These are phyloP conservation scores for Myxozyma vanderwaltii DNA, from an alignment of 805 yeast species.

Conservation along the genomic window DNA sequence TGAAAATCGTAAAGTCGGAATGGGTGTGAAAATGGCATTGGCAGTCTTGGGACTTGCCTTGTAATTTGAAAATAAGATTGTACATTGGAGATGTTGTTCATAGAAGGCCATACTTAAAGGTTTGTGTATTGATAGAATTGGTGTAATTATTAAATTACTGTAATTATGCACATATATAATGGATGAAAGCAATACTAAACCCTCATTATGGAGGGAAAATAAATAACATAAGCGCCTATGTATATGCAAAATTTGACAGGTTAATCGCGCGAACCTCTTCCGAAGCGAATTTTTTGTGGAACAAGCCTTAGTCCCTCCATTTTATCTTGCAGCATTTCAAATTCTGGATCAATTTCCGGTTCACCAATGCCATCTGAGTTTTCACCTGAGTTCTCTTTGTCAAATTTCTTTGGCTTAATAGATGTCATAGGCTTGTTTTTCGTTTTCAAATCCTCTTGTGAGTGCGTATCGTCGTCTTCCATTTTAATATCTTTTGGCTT, in stretches of 20 bases:
- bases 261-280: constrained; percentile 5
- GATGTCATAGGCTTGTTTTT: not conserved
- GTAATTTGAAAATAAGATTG: too few species aligned
- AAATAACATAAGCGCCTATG: not conserved
- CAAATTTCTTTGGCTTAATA: not conserved
- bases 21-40: constrained; percentile 62
- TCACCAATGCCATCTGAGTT: constrained; percentile 2
- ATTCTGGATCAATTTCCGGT: constrained; percentile 15
- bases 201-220: too few species aligned
- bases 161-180: too few species aligned
- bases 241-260: not conserved
- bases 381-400: not conserved
- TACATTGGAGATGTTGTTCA: too few species aligned
- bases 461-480: not conserved
- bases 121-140: too few species aligned
- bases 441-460: too few species aligned
- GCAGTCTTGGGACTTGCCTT: constrained; percentile 16
- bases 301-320: constrained; percentile 13
- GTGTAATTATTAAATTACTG: not conserved
- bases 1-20: constrained; percentile 62
- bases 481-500: not conserved
- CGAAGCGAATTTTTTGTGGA: constrained; percentile 24
- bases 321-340: constrained; percentile 5
- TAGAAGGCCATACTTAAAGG: too few species aligned
- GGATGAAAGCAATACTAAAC: too few species aligned